phyloP scores from a whole-genome alignment of 345 rosid genomes.

The Citrus hindsii region DNA sequence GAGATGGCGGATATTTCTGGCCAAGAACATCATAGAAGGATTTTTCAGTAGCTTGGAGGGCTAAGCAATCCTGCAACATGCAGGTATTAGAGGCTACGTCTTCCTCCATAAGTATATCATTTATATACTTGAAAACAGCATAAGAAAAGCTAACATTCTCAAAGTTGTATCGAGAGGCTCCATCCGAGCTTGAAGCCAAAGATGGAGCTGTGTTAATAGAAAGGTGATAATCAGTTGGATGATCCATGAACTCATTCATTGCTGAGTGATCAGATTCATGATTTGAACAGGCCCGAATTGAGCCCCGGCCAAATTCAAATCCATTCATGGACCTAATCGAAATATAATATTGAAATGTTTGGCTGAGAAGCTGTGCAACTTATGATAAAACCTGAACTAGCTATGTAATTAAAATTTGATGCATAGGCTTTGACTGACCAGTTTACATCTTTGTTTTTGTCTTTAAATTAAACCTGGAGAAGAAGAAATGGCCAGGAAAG shows the following conservation, averaged over 20 bases:
- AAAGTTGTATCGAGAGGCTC: background rate
- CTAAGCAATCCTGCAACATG: slow-evolving; percentile 45
- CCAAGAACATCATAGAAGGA: slow-evolving; percentile 48
- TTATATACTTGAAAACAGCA: slow-evolving; percentile 37
- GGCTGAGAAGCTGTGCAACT: background rate
- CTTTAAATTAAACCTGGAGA: background rate
- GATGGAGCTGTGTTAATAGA: background rate
- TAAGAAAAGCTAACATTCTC: slow-evolving; percentile 16
- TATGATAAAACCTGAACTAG: background rate
- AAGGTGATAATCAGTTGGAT: background rate
- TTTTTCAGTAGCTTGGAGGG: slow-evolving; percentile 59
- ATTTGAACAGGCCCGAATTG: background rate
- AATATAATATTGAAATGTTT: too few relatives aligned
- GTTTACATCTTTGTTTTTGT: background rate
- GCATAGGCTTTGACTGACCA: background rate
- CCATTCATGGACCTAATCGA: too few relatives aligned
- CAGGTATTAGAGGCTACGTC: slow-evolving; percentile 42
- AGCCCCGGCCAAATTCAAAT: background rate
- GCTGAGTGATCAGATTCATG: background rate
- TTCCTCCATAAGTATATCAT: slow-evolving; percentile 56
- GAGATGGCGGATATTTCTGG: slow-evolving; percentile 29
- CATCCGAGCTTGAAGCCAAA: background rate
- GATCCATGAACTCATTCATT: background rate
- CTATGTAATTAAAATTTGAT: background rate
- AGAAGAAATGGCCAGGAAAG: too few relatives aligned